A percentile compares a stretch with the other conserved stretches of the same genome.
Conservation (phyloP, 1,284 basidiomycete species). For the Ustilago shanxiensis region DNA sequence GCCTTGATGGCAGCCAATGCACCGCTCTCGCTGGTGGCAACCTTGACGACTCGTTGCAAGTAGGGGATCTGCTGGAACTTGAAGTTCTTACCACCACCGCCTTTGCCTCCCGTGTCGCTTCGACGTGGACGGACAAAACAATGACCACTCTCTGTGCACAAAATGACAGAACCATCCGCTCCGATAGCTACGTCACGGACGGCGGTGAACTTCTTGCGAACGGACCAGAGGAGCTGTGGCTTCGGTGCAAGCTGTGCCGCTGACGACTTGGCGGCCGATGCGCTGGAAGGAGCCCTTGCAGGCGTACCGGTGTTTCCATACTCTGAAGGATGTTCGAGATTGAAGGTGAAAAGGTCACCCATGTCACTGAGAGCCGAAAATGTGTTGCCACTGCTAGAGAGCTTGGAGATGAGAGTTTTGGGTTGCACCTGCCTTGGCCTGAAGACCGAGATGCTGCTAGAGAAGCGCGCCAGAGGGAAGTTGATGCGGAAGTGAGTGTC, state of each 20-base stretch:
- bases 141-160: constrained; percentile 94
- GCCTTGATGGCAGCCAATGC: constrained; percentile 87
- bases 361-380: constrained; percentile 88
- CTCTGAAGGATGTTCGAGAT: constrained; percentile 69
- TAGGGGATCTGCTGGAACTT: constrained; percentile 84
- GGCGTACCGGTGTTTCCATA: constrained; percentile 44
- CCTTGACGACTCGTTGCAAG: constrained; percentile 85
- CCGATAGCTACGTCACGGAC: constrained; percentile 87
- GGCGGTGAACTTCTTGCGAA: constrained; percentile 86
- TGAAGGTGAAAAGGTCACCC: constrained; percentile 93
- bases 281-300: constrained; percentile 12
- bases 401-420: constrained; percentile 78
- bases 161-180: constrained; percentile 86
- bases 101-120: constrained; percentile 42
- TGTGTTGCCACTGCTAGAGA: constrained; percentile 82
- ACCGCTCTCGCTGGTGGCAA: constrained; percentile 88
- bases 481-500: constrained; percentile 81
- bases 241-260: constrained; percentile 71
- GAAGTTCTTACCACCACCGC: constrained; percentile 49
- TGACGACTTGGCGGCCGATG: constrained; percentile 18
- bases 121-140: constrained; percentile 77
- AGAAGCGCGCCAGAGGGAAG: constrained; percentile 54
- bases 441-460: constrained; percentile 75
- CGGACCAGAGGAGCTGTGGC: constrained; percentile 90
- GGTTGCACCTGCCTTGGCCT: constrained; percentile 62